Base-by-base conservation (phyloP, 345 rosid species). In the Linum lewisii region DNA sequence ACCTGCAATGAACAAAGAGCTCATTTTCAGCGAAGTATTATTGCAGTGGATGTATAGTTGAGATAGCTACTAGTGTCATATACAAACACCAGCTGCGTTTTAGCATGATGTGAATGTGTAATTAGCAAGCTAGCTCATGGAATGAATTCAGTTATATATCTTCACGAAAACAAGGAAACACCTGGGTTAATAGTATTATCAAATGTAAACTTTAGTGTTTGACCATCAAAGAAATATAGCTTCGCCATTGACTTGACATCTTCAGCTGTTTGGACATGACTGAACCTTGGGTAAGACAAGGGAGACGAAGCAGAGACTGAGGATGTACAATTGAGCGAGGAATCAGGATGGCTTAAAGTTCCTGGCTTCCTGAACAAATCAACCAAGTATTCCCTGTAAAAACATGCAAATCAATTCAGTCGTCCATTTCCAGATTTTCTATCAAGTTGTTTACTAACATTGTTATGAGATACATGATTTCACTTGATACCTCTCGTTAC, bases 341-440 rank as follows among this genome's bases (percentile, higher is more conserved):
- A 64, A 64, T 70, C 73, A 29, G 69, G 73, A 57, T 60, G 59
- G 65, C 69, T 70, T 60, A 70, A 65, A 5, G 53, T 59, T 42
- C 62, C 65, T 44, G 69, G 73, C 24, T 64, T 60, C 20, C 42
- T 57, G 60, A 70, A 36, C 65, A 70, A 60, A 60, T 70, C 69
- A 45, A 70, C 73, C 64, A 64, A 54, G 29, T 60, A 70, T 64
- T 70, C 73, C 65, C 69, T 70, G 65, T 24, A 61, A 20, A 64
- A 14, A 23, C 18, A 38, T 11, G 56, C 5, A 53, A 29, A 63
- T 22, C 21, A 64, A 49, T 47, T 63, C 36, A 64, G 60, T 50
- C 53, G 18, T 68, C 58, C 16, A 37, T 23, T 29, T 29, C 7
- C 34, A 29, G 1, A 29, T 26, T 26, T 26, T 26, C 32, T 26